Conservation (phyloP, 2,329 filamentous ascomycete genomes). For the Camillea tinctor region DNA sequence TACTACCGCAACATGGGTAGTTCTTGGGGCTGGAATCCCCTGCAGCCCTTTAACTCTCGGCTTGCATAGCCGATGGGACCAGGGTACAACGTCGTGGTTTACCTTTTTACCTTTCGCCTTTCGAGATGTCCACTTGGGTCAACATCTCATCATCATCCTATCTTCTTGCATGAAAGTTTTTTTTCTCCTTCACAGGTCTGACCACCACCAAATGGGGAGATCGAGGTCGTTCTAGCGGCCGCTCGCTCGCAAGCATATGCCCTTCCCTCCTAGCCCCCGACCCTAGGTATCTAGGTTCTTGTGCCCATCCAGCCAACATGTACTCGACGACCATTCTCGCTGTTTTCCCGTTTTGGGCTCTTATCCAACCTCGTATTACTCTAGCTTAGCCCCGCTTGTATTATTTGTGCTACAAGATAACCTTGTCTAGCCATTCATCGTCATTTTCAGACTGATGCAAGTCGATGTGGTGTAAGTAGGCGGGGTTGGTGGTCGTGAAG, state of each 20-base stretch:
- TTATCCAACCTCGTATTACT: slow-evolving; percentile 18
- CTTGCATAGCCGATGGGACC: slow-evolving; percentile 21
- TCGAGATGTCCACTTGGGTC: slow-evolving; percentile 15
- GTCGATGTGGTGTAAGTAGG: slow-evolving; percentile 8
- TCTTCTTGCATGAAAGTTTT: slow-evolving; percentile 4
- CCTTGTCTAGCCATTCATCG: slow-evolving; percentile 9
- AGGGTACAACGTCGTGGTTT: slow-evolving; percentile 12
- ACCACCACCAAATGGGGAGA: slow-evolving; percentile 1
- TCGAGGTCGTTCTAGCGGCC: not conserved
- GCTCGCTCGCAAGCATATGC: not conserved
- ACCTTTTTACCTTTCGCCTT: slow-evolving; percentile 9
- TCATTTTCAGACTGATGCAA: slow-evolving; percentile 9
- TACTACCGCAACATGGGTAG: not conserved
- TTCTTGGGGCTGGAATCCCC: not conserved
- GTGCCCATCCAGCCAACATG: not conserved
- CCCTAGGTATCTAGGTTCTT: slow-evolving; percentile 1
- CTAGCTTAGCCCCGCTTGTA: slow-evolving; percentile 5
- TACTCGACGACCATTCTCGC: not conserved
- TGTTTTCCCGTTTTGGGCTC: slow-evolving; percentile 5
- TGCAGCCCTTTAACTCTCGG: slow-evolving; percentile 15
- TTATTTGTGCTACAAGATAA: slow-evolving; percentile 2
- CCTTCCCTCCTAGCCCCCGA: not conserved
- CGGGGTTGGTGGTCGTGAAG: slow-evolving; percentile 8
- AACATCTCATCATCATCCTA: slow-evolving; percentile 9
- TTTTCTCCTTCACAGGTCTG: slow-evolving; percentile 5